Evolutionary conservation across 306 rosid species (phyloP).

Genomic region (Chamaecrista fasciculata): DNA sequence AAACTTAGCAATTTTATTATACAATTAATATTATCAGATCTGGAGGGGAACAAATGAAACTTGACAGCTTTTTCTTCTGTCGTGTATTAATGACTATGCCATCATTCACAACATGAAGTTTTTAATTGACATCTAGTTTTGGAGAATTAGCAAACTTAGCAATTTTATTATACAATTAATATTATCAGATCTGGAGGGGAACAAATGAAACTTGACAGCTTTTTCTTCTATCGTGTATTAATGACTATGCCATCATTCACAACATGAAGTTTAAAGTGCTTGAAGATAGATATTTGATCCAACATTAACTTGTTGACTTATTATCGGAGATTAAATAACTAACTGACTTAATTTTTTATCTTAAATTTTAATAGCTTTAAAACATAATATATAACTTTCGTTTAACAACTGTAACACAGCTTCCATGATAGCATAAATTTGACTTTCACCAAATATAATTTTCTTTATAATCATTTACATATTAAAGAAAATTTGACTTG

Average conservation of each 20-base stretch:
- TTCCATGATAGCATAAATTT: constrained; percentile 7
- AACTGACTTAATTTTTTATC: constrained; percentile 12
- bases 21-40: neutral
- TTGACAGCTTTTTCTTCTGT: neutral
- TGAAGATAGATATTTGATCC: neutral
- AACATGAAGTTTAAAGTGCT: neutral
- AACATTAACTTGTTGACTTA: constrained; percentile 2
- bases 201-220: neutral
- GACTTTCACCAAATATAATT: neutral
- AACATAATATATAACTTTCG: neutral
- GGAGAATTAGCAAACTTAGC: neutral
- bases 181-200: neutral
- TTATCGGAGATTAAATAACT: constrained; percentile 11
- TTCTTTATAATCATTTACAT: neutral
- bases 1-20: neutral
- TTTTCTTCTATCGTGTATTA: neutral
- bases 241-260: neutral
- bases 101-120: neutral
- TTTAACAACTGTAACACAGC: constrained; percentile 7
- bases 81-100: neutral
- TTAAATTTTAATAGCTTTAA: constrained; percentile 2
- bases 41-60: neutral
- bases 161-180: neutral
- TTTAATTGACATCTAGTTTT: neutral
- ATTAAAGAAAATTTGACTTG: neutral